phyloP scores from a whole-genome alignment of 2,329 filamentous ascomycete species.

The Ascochyta viciae-villosae region DNA sequence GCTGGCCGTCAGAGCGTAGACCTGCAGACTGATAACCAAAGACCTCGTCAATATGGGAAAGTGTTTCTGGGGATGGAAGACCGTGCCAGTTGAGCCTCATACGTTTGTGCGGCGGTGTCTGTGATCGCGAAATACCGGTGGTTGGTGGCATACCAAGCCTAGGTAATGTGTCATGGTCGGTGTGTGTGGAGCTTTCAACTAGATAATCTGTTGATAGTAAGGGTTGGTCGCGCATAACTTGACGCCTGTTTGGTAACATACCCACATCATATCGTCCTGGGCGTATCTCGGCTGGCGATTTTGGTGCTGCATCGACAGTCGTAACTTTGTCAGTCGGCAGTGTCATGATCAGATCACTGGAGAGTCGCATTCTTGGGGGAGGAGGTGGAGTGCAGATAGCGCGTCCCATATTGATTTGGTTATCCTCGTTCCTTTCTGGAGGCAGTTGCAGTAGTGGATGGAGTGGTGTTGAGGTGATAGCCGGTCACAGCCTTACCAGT shows the following conservation, averaged over 20 bases:
- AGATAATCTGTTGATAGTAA: not conserved
- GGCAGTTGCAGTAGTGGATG: not conserved
- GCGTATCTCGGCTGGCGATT: too few species aligned
- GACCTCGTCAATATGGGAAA: not conserved
- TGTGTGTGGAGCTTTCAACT: not conserved
- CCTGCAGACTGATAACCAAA: not conserved
- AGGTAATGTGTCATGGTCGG: not conserved
- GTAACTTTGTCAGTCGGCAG: too few species aligned
- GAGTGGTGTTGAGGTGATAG: not conserved
- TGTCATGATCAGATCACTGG: too few species aligned
- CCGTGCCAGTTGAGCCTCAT: conserved; percentile 11
- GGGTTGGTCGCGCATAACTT: not conserved
- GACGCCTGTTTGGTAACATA: too few species aligned
- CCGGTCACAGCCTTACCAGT: too few species aligned
- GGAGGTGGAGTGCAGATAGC: conserved; percentile 22
- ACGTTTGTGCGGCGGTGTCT: conserved; percentile 4
- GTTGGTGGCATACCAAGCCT: not conserved
- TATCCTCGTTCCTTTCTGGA: not conserved
- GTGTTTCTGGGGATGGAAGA: conserved; percentile 18
- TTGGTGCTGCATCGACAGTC: too few species aligned
- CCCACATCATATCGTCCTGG: too few species aligned
- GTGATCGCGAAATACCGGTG: not conserved
- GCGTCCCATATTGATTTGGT: not conserved
- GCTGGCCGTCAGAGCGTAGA: not conserved
- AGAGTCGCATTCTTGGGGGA: too few species aligned